A percentile compares a stretch with the other conserved stretches of the same genome.
These are phyloP conservation scores for Fusarium newnesense DNA, from an alignment of 2,329 filamentous ascomycete species.

Conservation along the genomic window DNA sequence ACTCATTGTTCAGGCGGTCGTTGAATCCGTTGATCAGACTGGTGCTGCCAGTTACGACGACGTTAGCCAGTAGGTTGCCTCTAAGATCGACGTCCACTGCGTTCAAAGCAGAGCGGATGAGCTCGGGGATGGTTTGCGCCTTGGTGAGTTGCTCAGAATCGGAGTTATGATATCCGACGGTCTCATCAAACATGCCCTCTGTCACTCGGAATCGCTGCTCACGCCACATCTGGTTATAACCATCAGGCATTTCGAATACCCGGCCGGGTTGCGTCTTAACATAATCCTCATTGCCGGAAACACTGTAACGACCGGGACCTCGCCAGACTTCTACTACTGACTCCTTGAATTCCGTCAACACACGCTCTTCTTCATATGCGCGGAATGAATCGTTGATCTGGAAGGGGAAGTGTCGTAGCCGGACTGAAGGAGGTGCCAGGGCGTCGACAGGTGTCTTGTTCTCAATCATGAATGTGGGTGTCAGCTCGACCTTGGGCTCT, in stretches of 20 bases:
- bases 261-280: slow-evolving; percentile 79
- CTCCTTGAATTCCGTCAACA: slow-evolving; percentile 97
- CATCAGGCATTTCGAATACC: slow-evolving; percentile 97
- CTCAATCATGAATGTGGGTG: slow-evolving; percentile 87
- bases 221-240: slow-evolving; percentile 94
- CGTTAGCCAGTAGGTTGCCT: slow-evolving; percentile 83
- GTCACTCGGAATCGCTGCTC: slow-evolving; percentile 86
- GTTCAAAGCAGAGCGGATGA: slow-evolving; percentile 81
- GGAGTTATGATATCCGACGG: slow-evolving; percentile 69
- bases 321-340: slow-evolving; percentile 95
- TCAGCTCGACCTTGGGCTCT: slow-evolving; percentile 76
- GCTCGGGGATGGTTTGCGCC: slow-evolving; percentile 82
- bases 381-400: slow-evolving; percentile 77
- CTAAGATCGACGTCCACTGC: slow-evolving; percentile 91
- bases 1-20: slow-evolving; percentile 87
- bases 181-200: slow-evolving; percentile 92
- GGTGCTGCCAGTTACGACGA: slow-evolving; percentile 91
- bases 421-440: slow-evolving; percentile 79
- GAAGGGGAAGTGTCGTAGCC: slow-evolving; percentile 75
- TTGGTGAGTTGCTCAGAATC: slow-evolving; percentile 66
- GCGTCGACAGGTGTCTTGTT: slow-evolving; percentile 92
- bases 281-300: slow-evolving; percentile 78
- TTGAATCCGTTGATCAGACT: slow-evolving; percentile 91
- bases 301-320: slow-evolving; percentile 75
- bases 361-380: slow-evolving; percentile 87